Conservation (phyloP, 1,139 yeast species). For the Geotrichum candidum region DNA sequence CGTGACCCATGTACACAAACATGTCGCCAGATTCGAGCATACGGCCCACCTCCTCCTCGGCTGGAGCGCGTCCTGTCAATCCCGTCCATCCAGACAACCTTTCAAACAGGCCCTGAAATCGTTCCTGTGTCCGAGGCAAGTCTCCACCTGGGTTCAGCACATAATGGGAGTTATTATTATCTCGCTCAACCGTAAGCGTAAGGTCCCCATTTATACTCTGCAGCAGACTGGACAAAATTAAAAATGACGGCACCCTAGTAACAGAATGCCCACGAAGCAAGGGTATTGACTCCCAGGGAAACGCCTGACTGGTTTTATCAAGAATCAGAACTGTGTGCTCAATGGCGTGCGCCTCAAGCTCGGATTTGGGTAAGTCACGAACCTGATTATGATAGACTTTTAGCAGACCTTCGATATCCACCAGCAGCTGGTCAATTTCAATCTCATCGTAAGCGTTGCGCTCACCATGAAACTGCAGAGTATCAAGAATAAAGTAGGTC, state of each 20-base stretch:
- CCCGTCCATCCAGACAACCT: slow-evolving; percentile 49
- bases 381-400: slow-evolving; percentile 29
- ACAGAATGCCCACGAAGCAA: slow-evolving; percentile 51
- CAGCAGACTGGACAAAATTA: slow-evolving; percentile 43
- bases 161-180: slow-evolving; percentile 41
- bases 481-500: slow-evolving; percentile 55
- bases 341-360: not conserved
- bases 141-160: slow-evolving; percentile 82
- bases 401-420: slow-evolving; percentile 46
- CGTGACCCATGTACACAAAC: slow-evolving; percentile 88
- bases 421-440: slow-evolving; percentile 46
- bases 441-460: slow-evolving; percentile 58
- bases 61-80: slow-evolving; percentile 49
- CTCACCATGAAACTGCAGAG: slow-evolving; percentile 57
- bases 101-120: slow-evolving; percentile 47
- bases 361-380: slow-evolving; percentile 10
- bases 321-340: slow-evolving; percentile 66
- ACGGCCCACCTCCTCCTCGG: slow-evolving; percentile 44
- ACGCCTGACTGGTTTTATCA: slow-evolving; percentile 52
- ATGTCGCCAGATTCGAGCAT: slow-evolving; percentile 43
- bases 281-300: slow-evolving; percentile 88
- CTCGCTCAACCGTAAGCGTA: slow-evolving; percentile 20
- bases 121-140: slow-evolving; percentile 57
- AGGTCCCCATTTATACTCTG: slow-evolving; percentile 18
- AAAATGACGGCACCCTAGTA: slow-evolving; percentile 70